Conservation (phyloP, 1,139 yeast genomes). For the Debaryomyces singareniensis region DNA sequence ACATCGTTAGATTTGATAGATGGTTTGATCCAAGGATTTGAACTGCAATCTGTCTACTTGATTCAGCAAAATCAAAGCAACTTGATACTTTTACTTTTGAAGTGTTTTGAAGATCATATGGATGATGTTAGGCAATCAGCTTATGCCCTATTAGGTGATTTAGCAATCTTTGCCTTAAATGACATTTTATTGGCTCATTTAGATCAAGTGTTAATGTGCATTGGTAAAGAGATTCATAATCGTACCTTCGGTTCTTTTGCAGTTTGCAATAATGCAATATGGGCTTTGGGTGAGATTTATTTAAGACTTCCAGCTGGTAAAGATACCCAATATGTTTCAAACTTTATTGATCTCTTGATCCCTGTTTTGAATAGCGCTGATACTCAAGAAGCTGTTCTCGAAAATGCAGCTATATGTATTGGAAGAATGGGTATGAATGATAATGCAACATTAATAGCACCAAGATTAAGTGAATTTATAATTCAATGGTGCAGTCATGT, state of each 20-base stretch:
- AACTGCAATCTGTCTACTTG: conserved; percentile 54
- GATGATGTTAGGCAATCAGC: conserved; percentile 91
- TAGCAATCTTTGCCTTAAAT: conserved; percentile 59
- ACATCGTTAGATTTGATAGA: conserved; percentile 86
- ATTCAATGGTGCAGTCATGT: conserved; percentile 64
- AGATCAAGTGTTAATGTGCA: conserved; percentile 51
- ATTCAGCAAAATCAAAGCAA: conserved; percentile 37
- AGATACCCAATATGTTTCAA: conserved; percentile 54
- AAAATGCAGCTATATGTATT: conserved; percentile 86
- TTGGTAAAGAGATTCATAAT: conserved; percentile 62
- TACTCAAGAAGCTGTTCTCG: conserved; percentile 61
- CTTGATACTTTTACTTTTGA: conserved; percentile 57
- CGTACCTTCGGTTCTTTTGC: conserved; percentile 48
- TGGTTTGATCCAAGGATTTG: conserved; percentile 88
- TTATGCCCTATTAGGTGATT: conserved; percentile 85
- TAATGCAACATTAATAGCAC: conserved; percentile 51
- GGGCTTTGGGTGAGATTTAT: conserved; percentile 88
- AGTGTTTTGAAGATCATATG: conserved; percentile 69
- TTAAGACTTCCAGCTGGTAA: conserved; percentile 48
- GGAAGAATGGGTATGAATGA: conserved; percentile 78
- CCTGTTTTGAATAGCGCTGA: conserved; percentile 57
- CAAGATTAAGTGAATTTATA: conserved; percentile 52
- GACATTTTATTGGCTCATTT: conserved; percentile 50
- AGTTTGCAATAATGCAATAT: conserved; percentile 81
- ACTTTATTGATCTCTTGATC: conserved; percentile 55